A percentile compares a stretch with the other conserved stretches of the same genome.
These are phyloP conservation scores for Raffaelea ambrosiae DNA, from an alignment of 2,329 filamentous ascomycete species.

Conservation along the genomic window DNA sequence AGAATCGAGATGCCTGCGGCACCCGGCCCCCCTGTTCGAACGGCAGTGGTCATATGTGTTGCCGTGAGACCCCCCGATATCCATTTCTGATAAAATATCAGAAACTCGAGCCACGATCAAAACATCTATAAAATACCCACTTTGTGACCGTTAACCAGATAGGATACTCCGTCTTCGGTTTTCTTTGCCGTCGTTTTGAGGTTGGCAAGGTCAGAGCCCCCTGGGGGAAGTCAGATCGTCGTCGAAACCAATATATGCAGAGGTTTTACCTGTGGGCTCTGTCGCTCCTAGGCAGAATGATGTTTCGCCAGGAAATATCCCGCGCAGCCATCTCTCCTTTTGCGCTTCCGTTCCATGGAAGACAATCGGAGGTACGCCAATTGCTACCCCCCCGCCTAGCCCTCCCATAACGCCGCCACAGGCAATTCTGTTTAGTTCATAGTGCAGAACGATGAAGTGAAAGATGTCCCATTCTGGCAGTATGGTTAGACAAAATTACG, in stretches of 20 bases:
- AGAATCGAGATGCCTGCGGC: constrained; percentile 46
- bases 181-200: constrained; percentile 50
- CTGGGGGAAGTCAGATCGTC: constrained; percentile 16
- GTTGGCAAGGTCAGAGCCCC: constrained; percentile 56
- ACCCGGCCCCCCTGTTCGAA: constrained; percentile 48
- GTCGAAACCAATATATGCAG: not conserved
- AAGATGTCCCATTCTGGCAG: constrained; percentile 46
- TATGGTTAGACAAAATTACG: no score
- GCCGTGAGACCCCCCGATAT: constrained; percentile 56
- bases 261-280: constrained; percentile 33
- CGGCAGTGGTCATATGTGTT: constrained; percentile 53
- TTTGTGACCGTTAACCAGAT: constrained; percentile 58
- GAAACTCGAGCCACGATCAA: not conserved
- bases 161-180: constrained; percentile 34
- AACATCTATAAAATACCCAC: not conserved
- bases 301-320: constrained; percentile 48
- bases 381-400: constrained; percentile 50
- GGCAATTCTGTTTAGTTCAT: constrained; percentile 46
- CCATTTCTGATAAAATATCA: constrained; percentile 44
- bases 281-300: constrained; percentile 58
- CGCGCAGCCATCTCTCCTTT: constrained; percentile 49
- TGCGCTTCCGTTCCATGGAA: constrained; percentile 52
- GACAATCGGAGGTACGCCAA: constrained; percentile 57
- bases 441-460: constrained; percentile 44
- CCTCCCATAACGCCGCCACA: constrained; percentile 46